Base-by-base conservation (phyloP, 2,329 filamentous ascomycete species). In the Teratosphaeria zuluensis region DNA sequence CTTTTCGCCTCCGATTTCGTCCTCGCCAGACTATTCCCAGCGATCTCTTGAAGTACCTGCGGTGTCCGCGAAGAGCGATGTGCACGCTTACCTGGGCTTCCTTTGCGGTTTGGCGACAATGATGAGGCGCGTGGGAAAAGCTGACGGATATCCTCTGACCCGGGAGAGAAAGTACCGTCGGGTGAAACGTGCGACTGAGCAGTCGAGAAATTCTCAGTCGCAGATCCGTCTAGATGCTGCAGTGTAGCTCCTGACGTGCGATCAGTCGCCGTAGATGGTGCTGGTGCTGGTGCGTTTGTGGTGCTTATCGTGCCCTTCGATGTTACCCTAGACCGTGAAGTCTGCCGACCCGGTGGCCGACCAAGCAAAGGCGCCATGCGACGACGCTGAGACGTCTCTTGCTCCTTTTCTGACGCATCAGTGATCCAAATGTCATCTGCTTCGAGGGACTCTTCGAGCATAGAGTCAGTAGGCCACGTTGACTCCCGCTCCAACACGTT, bases 341-440 rank as follows among this genome's bases (percentile, higher is more conserved):
- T 62, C 38, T 66, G 64, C n/a, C 64, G 61, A 21, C 58, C 63
- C 12, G 62, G 59, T 19, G 64, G 61, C 38, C 65, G 60, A 14
- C 55, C 52, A 12, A 53, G 19, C 54, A 54, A 16, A 51, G 14
- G 48, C 51, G 28, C 56, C 55, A 42, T 53, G 48, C 52, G 57
- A 21, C 56, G 56, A 2, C 32, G 53, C 28, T 53, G 54, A 21
- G 35, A 55, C n/a, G 52, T 53, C 12, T 64, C 59, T 31, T 60
- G 54, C 1, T 70, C 67, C 1, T 64, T 58, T 1, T 70, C 67
- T 1, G 64, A 62, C 9, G 67, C 64, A 7, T 67, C 67, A 0
- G 70, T 72, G 24, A 71, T 62, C 70, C 70, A 72, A 21, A 68
- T 69, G 33, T 70, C 68, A 28, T 65, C 59, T 33, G 66, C 60